These are phyloP conservation scores for Dryas octopetala DNA, from an alignment of 306 rosid genomes.

Conservation along the genomic window DNA sequence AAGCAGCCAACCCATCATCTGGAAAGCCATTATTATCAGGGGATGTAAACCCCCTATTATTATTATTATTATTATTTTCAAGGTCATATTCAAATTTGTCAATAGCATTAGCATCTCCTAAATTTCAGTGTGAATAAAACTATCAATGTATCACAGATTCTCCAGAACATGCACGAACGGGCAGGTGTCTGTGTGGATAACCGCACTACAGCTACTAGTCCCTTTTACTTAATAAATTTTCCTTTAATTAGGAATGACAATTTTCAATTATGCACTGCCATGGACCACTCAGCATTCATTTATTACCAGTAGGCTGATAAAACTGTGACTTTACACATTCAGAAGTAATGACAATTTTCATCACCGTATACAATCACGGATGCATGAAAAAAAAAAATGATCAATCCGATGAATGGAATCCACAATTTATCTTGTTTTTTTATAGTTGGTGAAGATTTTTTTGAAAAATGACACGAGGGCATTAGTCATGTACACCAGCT, in stretches of 20 bases:
- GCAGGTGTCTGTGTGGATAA: background rate
- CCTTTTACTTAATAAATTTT: background rate
- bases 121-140: background rate
- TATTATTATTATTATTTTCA: background rate
- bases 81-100: background rate
- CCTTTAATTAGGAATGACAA: background rate
- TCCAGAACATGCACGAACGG: background rate
- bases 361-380: no score
- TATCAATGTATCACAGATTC: no score
- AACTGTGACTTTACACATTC: no score
- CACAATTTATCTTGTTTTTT: no score
- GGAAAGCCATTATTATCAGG: constrained; percentile 8
- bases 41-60: background rate
- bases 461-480: no score
- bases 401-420: no score
- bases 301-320: no score
- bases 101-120: background rate
- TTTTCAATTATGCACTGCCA: background rate
- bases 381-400: no score
- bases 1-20: constrained; percentile 23
- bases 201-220: background rate
- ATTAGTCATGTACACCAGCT: no score
- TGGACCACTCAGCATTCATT: no score
- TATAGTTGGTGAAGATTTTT: no score
- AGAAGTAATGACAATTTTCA: no score